Conservation (phyloP, 331 rosid species). For the Ulmus americana region DNA sequence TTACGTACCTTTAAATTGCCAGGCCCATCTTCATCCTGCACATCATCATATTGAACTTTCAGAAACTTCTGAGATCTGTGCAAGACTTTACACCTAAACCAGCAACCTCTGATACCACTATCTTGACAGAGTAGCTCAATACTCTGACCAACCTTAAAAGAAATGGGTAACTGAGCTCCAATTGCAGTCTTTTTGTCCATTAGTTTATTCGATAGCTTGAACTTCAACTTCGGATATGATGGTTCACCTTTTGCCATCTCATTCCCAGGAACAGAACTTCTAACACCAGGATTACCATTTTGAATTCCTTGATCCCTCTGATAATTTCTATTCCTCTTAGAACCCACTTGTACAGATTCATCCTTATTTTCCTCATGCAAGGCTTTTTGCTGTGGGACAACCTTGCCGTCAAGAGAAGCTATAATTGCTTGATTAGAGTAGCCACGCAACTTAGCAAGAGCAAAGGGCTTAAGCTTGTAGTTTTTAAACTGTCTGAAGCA, state of each 20-base stretch:
- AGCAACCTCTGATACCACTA: constrained; percentile 84
- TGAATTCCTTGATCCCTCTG: constrained; percentile 32
- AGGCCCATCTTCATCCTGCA: constrained; percentile 48
- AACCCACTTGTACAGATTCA: constrained; percentile 30
- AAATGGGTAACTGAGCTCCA: constrained; percentile 23
- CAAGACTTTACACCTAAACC: constrained; percentile 76
- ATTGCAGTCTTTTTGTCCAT: constrained; percentile 34
- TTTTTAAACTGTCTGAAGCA: constrained; percentile 67
- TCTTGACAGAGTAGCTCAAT: constrained; percentile 72
- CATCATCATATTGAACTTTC: constrained; percentile 59
- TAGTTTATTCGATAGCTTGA: constrained; percentile 45
- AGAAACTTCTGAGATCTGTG: constrained; percentile 35
- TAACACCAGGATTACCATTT: constrained; percentile 30
- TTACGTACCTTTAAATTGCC: constrained; percentile 54
- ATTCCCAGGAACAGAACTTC: constrained; percentile 19
- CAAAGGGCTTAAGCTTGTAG: constrained; percentile 55
- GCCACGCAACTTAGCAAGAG: constrained; percentile 58
- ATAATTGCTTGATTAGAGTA: constrained; percentile 59
- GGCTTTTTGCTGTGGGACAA: constrained; percentile 34
- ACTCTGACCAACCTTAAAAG: constrained; percentile 46
- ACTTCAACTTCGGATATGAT: constrained; percentile 49
- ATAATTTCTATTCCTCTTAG: constrained; percentile 39
- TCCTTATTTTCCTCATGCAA: constrained; percentile 35
- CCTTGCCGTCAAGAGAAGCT: constrained; percentile 35
- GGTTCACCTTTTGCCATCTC: constrained; percentile 32